These are phyloP conservation scores for Hordeum vulgare DNA, from an alignment of 176 grass and related monocot species.

Conservation along the genomic window MorexV3_pseudomolecules_assembly NC_058523.1:247767723-247768222, in stretches of 20 bases:
- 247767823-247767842: no score
- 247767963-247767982: constrained; percentile 81
- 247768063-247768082: constrained; percentile 64
- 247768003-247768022: constrained; percentile 85
- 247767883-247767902: neutral
- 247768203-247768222: neutral
- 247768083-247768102: constrained; percentile 2
- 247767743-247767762: no score
- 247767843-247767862: no score
- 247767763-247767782: no score
- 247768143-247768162: constrained; percentile 12
- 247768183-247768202: neutral
- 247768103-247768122: constrained; percentile 8
- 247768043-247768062: constrained; percentile 91
- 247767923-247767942: neutral
- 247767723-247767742: no score
- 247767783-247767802: no score
- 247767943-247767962: constrained; percentile 64
- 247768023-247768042: constrained; percentile 83
- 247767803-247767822: no score
- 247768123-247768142: constrained; percentile 15
- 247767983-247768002: constrained; percentile 57
- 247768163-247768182: constrained; percentile 2
- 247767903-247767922: neutral
- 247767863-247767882: neutral